Evolutionary conservation across 148 eudicot genomes (phyloP).

Genomic region (Vaccinium darrowii): DNA sequence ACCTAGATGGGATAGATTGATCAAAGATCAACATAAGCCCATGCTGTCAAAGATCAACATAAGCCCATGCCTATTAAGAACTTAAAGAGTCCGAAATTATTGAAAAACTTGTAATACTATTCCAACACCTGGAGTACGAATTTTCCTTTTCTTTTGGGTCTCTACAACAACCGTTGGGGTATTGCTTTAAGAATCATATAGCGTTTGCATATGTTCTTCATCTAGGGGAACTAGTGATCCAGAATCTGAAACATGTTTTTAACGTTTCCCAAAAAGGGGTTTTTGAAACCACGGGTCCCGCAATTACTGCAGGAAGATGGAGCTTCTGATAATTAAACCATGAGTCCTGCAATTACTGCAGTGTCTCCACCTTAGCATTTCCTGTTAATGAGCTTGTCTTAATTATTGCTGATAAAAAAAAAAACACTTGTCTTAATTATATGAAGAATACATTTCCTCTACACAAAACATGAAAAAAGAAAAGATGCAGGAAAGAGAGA

Average conservation of each 20-base stretch:
- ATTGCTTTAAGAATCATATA: neutral
- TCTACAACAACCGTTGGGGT: neutral
- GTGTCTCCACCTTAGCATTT: slow-evolving; percentile 61
- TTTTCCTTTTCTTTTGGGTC: neutral
- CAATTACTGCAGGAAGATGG: slow-evolving; percentile 43
- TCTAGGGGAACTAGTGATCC: neutral
- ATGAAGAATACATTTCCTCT: neutral
- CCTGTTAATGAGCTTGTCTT: slow-evolving; percentile 38
- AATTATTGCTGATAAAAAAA: no score
- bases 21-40: no score
- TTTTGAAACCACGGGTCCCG: slow-evolving; percentile 14
- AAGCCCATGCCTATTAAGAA: neutral
- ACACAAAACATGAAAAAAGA: neutral
- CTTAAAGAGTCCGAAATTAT: neutral
- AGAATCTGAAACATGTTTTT: neutral
- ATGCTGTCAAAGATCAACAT: no score
- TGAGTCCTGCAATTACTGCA: slow-evolving; percentile 73
- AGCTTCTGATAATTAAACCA: no score
- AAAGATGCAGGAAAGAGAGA: neutral
- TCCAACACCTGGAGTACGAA: no score
- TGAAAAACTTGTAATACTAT: neutral
- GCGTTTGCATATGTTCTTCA: neutral
- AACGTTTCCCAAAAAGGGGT: neutral
- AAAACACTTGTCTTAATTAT: neutral
- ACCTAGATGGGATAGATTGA: neutral